These are phyloP conservation scores for Fusarium acutatum DNA, from an alignment of 2,329 filamentous ascomycete genomes.

Conservation along the genomic window DNA sequence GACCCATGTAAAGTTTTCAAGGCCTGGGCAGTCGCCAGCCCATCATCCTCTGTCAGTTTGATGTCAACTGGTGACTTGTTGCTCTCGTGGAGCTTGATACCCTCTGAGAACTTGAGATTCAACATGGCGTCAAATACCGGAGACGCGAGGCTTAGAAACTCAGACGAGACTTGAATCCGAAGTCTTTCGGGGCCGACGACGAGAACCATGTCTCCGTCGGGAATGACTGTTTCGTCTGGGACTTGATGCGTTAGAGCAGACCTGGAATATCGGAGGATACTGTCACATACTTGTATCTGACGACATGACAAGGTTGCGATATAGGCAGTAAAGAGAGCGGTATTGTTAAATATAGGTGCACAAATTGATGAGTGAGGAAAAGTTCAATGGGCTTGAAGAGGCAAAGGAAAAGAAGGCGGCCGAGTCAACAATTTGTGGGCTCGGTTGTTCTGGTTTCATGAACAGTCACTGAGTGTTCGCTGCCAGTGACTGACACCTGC, in stretches of 20 bases:
- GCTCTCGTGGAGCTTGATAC: not conserved
- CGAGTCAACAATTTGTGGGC: too few species aligned
- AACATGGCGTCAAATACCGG: not conserved
- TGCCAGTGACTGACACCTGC: not conserved
- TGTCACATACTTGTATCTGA: not conserved
- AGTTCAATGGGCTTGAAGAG: not conserved
- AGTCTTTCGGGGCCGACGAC: not conserved
- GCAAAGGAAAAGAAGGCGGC: not conserved
- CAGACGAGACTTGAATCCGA: not conserved
- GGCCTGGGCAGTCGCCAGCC: accelerated
- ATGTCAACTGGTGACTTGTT: not conserved
- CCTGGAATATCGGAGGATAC: not conserved
- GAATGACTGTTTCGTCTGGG: not conserved
- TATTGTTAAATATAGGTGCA: too few species aligned
- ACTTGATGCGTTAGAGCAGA: not conserved
- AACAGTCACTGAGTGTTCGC: not conserved
- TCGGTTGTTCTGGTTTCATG: not conserved
- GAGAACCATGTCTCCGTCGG: not conserved
- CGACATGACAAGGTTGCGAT: too few species aligned
- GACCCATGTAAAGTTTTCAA: not conserved
- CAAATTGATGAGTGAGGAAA: too few species aligned
- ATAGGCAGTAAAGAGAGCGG: too few species aligned
- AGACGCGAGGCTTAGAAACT: not conserved
- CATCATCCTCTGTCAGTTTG: not conserved
- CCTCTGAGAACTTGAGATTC: not conserved